Conservation (phyloP, 2,329 filamentous ascomycete genomes). For the Ascochyta lentis region DNA sequence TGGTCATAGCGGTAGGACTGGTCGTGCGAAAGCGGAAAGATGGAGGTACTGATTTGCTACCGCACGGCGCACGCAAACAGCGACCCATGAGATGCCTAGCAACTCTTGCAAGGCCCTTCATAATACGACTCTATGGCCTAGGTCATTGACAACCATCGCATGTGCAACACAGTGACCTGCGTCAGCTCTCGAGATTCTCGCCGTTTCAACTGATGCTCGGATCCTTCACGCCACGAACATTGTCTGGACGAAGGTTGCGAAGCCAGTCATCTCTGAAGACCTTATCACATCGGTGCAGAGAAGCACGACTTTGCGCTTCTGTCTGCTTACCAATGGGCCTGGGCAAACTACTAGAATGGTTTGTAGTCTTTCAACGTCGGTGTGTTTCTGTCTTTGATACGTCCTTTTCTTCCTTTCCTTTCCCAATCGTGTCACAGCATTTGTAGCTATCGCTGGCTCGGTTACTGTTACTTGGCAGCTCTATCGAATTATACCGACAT, state of each 20-base stretch:
- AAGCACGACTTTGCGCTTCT: conserved; percentile 1
- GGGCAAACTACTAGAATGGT: conserved; percentile 8
- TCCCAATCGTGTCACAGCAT: background rate
- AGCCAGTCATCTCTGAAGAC: conserved; percentile 4
- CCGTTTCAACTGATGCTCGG: conserved; percentile 11
- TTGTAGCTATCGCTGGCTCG: background rate
- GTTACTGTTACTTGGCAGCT: background rate
- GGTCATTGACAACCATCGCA: background rate
- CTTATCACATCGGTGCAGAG: conserved; percentile 7
- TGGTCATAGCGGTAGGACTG: conserved; percentile 5
- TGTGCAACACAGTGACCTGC: background rate
- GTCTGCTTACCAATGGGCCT: conserved; percentile 10
- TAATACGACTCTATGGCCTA: background rate
- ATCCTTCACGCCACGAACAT: conserved; percentile 22
- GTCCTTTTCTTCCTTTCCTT: background rate
- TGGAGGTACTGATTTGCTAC: background rate
- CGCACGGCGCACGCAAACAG: conserved; percentile 9
- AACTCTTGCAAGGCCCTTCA: background rate
- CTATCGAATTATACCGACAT: conserved; percentile 13
- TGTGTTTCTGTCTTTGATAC: conserved; percentile 17
- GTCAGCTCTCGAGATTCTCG: background rate
- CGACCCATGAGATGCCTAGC: background rate
- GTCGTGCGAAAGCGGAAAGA: conserved; percentile 9
- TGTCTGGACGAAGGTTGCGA: conserved; percentile 9
- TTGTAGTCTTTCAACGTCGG: conserved; percentile 12